These are phyloP conservation scores for Rhizophagus clarus DNA, from an alignment of 192 early-diverging fungal species.

Conservation along the genomic window DNA sequence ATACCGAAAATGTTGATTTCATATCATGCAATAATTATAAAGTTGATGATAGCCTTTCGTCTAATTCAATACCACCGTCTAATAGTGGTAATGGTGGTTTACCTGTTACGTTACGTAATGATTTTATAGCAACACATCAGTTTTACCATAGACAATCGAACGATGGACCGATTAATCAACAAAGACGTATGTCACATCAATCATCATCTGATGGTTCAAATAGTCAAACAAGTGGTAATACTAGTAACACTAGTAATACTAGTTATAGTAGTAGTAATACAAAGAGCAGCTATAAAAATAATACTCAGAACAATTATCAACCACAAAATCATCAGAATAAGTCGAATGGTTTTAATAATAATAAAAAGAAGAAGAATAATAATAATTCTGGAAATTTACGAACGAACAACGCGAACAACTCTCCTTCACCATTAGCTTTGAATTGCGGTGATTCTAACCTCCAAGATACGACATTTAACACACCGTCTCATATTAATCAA, in stretches of 20 bases:
- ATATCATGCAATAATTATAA: neutral
- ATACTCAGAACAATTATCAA: neutral
- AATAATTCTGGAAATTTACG: neutral
- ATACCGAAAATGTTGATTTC: neutral
- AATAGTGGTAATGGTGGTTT: neutral
- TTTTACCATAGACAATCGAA: neutral
- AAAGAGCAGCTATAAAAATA: neutral
- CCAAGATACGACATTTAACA: neutral
- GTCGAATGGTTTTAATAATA: neutral
- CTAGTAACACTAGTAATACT: neutral
- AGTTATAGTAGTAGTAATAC: neutral
- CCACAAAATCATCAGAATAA: neutral
- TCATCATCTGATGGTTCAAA: slow-evolving; percentile 5
- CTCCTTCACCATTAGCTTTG: neutral
- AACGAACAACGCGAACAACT: too few species aligned
- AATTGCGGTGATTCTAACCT: neutral
- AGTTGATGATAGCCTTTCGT: too few species aligned
- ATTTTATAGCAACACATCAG: neutral
- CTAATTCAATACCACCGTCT: neutral
- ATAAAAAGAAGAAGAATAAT: neutral
- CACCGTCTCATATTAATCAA: neutral
- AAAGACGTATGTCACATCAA: slow-evolving; percentile 18
- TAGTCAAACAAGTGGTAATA: slow-evolving; percentile 17
- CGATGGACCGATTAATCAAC: neutral
- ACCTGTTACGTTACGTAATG: too few species aligned